These are phyloP conservation scores for Gremmenia infestans DNA, from an alignment of 2,329 filamentous ascomycete genomes.

Conservation along the genomic window DNA sequence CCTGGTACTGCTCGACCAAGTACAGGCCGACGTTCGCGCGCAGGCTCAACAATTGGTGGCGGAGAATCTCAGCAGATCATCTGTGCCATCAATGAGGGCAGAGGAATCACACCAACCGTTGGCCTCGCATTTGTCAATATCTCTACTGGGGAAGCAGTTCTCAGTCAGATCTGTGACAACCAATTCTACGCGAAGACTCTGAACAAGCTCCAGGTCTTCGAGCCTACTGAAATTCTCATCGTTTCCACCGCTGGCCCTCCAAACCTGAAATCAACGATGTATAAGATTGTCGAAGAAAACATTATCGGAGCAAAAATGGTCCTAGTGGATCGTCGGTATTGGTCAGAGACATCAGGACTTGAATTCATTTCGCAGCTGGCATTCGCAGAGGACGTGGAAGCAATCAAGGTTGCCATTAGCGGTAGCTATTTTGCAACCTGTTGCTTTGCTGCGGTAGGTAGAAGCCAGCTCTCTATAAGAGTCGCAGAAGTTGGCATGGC, in stretches of 20 bases:
- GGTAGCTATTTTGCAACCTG: constrained; percentile 86
- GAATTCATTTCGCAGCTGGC: constrained; percentile 77
- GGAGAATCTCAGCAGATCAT: constrained; percentile 64
- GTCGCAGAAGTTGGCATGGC: neutral
- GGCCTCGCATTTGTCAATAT: constrained; percentile 85
- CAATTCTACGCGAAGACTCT: constrained; percentile 87
- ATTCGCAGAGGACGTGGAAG: constrained; percentile 72
- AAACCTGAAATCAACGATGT: constrained; percentile 67
- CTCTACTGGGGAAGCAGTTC: constrained; percentile 73
- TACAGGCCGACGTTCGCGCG: constrained; percentile 27
- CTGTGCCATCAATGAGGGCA: constrained; percentile 84
- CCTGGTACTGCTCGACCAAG: constrained; percentile 28
- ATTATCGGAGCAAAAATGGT: constrained; percentile 57
- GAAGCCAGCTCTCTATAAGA: neutral
- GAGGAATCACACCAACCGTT: constrained; percentile 79
- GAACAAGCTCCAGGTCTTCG: constrained; percentile 78
- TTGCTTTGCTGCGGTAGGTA: constrained; percentile 75
- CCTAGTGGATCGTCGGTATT: constrained; percentile 70
- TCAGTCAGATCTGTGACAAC: constrained; percentile 89
- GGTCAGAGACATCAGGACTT: constrained; percentile 73
- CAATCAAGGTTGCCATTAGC: constrained; percentile 70
- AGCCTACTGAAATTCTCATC: constrained; percentile 75
- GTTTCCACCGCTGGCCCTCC: constrained; percentile 62
- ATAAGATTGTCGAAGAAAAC: constrained; percentile 68
- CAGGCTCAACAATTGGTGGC: constrained; percentile 33